Evolutionary conservation across 257 asterid species (phyloP).

Genomic region (Plantago ovata): DNA sequence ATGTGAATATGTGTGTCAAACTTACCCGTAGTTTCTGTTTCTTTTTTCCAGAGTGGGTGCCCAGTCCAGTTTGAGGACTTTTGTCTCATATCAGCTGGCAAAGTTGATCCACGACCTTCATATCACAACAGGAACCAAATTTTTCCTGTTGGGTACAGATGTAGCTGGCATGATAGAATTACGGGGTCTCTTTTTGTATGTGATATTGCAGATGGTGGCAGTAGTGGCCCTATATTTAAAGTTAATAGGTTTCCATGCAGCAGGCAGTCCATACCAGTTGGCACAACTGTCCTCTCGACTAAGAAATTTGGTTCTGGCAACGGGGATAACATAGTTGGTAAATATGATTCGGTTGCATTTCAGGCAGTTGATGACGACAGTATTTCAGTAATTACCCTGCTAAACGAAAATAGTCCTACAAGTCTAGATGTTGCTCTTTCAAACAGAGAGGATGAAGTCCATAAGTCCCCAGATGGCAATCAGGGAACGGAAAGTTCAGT

Average conservation of each 20-base stretch:
- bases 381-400: slow-evolving; percentile 55
- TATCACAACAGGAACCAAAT: slow-evolving; percentile 63
- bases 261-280: slow-evolving; percentile 49
- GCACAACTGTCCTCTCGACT: slow-evolving; percentile 65
- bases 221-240: slow-evolving; percentile 68
- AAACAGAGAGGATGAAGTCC: slow-evolving; percentile 28
- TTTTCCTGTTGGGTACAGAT: slow-evolving; percentile 90
- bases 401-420: slow-evolving; percentile 69
- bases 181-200: slow-evolving; percentile 87
- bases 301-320: slow-evolving; percentile 27
- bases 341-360: slow-evolving; percentile 34
- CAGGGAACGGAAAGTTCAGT: slow-evolving; percentile 27
- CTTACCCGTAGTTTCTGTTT: slow-evolving; percentile 1
- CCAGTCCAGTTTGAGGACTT: slow-evolving; percentile 92
- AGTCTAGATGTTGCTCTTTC: slow-evolving; percentile 36
- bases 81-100: slow-evolving; percentile 69
- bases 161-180: slow-evolving; percentile 90
- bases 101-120: slow-evolving; percentile 65
- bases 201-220: slow-evolving; percentile 85
- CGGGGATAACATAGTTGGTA: slow-evolving; percentile 30
- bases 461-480: slow-evolving; percentile 32
- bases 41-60: slow-evolving; percentile 61
- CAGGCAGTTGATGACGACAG: slow-evolving; percentile 60
- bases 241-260: slow-evolving; percentile 80
- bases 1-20: background rate